These are phyloP conservation scores for Epichloe uncinata DNA, from an alignment of 2,329 filamentous ascomycete species.

Conservation along the genomic window DNA sequence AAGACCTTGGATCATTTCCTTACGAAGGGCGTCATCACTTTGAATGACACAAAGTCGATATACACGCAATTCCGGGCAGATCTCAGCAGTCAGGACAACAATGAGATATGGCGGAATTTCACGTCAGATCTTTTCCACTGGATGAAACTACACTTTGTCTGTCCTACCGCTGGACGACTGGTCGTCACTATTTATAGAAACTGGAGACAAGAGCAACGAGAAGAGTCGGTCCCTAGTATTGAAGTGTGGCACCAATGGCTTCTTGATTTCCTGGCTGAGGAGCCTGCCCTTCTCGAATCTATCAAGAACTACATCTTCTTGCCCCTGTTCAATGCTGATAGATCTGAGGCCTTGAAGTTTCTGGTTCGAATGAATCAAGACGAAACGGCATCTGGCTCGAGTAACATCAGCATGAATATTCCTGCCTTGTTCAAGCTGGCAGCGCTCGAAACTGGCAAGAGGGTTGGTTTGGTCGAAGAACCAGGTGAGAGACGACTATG, in stretches of 20 bases:
- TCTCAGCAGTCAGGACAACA: conserved; percentile 1
- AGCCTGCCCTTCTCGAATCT: conserved; percentile 42
- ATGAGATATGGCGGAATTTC: conserved; percentile 36
- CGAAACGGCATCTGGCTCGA: conserved; percentile 31
- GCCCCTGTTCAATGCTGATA: conserved; percentile 47
- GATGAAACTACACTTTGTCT: conserved; percentile 44
- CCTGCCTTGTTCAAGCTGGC: conserved; percentile 49
- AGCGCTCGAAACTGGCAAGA: conserved; percentile 59
- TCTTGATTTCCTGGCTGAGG: conserved; percentile 31
- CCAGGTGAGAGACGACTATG: conserved; percentile 31
- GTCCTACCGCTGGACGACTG: conserved; percentile 46
- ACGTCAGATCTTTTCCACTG: conserved; percentile 37
- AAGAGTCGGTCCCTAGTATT: conserved; percentile 18
- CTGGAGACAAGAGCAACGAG: conserved; percentile 22
- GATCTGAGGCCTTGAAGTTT: conserved; percentile 39
- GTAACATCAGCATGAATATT: conserved; percentile 32
- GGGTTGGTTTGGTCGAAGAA: conserved; percentile 55
- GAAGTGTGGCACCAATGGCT: conserved; percentile 44
- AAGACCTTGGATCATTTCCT: conserved; percentile 54
- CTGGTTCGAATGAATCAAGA: conserved; percentile 43
- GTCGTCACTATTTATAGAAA: conserved; percentile 42
- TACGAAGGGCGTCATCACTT: conserved; percentile 41
- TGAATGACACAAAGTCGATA: conserved; percentile 29
- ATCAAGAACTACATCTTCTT: conserved; percentile 53
- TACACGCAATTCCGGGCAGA: conserved; percentile 29